Percentiles rank a stretch among this genome's conserved stretches.
These are phyloP conservation scores for Westerdykella sp. DNA, from an alignment of 2,329 filamentous ascomycete species.

Conservation along the genomic window DNA sequence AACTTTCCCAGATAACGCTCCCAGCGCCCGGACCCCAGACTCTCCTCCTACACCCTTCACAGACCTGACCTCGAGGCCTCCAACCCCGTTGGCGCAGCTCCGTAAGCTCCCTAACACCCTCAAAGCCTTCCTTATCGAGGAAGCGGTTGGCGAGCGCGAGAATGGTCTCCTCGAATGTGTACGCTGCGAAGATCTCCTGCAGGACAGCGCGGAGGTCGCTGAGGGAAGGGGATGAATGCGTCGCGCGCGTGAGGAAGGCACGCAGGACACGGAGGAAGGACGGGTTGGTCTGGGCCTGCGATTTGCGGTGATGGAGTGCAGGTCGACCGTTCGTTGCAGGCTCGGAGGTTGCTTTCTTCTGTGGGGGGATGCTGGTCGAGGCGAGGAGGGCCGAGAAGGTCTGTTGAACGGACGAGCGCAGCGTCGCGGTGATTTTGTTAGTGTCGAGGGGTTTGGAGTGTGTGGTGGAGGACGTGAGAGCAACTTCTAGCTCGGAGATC, in stretches of 20 bases:
- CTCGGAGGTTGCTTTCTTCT: constrained; percentile 13
- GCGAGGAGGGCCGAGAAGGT: constrained; percentile 18
- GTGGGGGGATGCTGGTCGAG: constrained; percentile 25
- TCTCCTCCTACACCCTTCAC: constrained; percentile 75
- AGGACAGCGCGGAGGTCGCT: constrained; percentile 81
- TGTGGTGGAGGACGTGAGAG: constrained; percentile 18
- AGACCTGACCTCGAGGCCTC: constrained; percentile 79
- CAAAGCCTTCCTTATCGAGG: constrained; percentile 82
- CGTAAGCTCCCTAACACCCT: constrained; percentile 69
- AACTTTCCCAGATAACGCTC: constrained; percentile 70
- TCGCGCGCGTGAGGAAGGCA: constrained; percentile 78
- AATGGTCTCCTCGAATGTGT: constrained; percentile 90
- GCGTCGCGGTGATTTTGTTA: constrained; percentile 57
- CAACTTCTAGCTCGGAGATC: constrained; percentile 39
- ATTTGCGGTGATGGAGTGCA: constrained; percentile 10
- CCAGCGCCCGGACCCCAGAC: constrained; percentile 87
- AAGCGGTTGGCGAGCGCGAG: constrained; percentile 78
- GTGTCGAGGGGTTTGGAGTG: constrained; percentile 43
- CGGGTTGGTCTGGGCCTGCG: constrained; percentile 48
- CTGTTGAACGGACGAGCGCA: constrained; percentile 79
- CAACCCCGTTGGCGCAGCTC: constrained; percentile 76
- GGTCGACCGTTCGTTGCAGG: constrained; percentile 11
- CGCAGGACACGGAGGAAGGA: constrained; percentile 86
- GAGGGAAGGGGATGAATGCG: constrained; percentile 74
- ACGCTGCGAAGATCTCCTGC: constrained; percentile 85